Conservation (phyloP, 768 basidiomycete genomes). For the Auricularia sp. region DNA sequence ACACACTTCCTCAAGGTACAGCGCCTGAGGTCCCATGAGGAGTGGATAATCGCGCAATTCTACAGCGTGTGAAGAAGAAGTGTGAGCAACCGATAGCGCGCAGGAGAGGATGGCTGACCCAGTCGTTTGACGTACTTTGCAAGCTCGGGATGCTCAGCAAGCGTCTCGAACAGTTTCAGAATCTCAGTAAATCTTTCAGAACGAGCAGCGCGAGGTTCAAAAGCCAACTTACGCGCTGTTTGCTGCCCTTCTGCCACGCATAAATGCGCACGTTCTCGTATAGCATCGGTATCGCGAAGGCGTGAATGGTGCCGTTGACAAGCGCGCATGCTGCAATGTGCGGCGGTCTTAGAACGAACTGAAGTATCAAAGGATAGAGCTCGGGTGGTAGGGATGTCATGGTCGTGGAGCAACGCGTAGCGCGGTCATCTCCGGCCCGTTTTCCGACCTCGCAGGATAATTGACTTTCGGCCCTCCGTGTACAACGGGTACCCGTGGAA, state of each 20-base stretch:
- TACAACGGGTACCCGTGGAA: no score
- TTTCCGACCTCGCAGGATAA: no score
- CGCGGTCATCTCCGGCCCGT: no score
- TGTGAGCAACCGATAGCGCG: background rate
- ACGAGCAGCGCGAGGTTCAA: background rate
- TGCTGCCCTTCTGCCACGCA: constrained; percentile 62
- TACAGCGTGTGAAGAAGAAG: background rate
- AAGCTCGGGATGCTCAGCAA: constrained; percentile 43
- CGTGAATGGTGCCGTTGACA: constrained; percentile 47
- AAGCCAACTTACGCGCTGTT: constrained; percentile 32
- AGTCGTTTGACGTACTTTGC: constrained; percentile 48
- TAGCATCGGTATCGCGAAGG: constrained; percentile 39
- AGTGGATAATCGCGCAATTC: background rate
- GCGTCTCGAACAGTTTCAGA: constrained; percentile 48
- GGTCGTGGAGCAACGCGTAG: background rate
- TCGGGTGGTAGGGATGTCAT: constrained; percentile 44
- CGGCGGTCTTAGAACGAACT: constrained; percentile 39
- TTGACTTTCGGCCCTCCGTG: no score
- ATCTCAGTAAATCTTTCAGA: constrained; percentile 33
- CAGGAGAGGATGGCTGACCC: constrained; percentile 30
- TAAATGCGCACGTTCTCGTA: constrained; percentile 55
- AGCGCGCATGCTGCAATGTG: constrained; percentile 45
- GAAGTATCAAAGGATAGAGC: constrained; percentile 47
- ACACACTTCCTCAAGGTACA: constrained; percentile 28
- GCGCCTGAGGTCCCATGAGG: background rate